Conservation (phyloP, 208 protist genomes). For the Acanthamoeba lenticulata region DNA sequence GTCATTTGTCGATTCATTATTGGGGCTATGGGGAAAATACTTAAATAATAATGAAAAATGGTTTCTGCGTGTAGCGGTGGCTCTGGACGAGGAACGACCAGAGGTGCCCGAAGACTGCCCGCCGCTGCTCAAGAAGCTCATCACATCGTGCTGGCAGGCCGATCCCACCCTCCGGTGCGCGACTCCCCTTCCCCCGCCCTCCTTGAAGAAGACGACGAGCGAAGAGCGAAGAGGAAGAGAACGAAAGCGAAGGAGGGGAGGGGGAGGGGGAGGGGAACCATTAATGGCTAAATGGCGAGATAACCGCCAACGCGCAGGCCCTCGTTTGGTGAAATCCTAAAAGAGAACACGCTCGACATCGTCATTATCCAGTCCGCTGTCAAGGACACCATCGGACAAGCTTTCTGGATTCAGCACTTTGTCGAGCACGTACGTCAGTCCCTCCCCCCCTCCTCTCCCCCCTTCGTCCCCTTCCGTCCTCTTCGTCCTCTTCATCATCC, state of each 20-base stretch:
- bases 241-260: too few relatives aligned
- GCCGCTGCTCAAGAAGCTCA: conserved; percentile 13
- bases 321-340: conserved; percentile 13
- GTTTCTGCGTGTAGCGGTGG: neutral
- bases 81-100: conserved; percentile 37
- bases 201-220: neutral
- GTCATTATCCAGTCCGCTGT: conserved; percentile 29
- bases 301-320: too few relatives aligned
- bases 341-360: neutral
- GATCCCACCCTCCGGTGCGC: neutral
- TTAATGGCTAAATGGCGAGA: too few relatives aligned
- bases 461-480: too few relatives aligned
- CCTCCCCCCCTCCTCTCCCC: neutral
- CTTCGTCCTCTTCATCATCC: neutral
- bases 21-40: too few relatives aligned
- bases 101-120: conserved; percentile 45
- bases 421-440: conserved; percentile 38
- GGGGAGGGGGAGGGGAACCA: too few relatives aligned
- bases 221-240: too few relatives aligned
- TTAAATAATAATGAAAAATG: too few relatives aligned
- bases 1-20: neutral
- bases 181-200: neutral
- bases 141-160: conserved; percentile 7
- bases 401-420: conserved; percentile 56
- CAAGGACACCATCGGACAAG: conserved; percentile 50